Evolutionary conservation across 371 early-diverging fungal species (phyloP), one percentile per base, ranked within the genome.

Genomic region (Rhizopus sp.): DNA sequence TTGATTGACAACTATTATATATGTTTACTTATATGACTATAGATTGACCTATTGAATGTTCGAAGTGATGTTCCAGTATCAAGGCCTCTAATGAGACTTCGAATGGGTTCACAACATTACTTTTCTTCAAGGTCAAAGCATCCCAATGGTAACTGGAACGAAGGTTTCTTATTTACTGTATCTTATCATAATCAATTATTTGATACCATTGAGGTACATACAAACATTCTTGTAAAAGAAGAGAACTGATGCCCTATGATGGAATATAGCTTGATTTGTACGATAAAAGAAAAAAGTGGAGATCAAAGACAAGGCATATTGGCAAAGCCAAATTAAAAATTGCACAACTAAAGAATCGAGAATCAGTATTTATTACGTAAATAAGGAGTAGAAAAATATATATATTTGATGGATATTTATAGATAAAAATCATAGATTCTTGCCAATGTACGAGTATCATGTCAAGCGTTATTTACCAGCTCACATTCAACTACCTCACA

Each of bases 391-490:
- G 33, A 49, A 10, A 13, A 8, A 41, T n/a, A 39, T 13, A 4
- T 17, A 32, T 5, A 16, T 39, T 34, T 34, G 3, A 23, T 54
- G 15, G 3, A 39, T 51, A 32, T 42, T 50, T 23, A 30, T 17
- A 34, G n/a, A 38, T 4, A 12, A 55, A 2, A 50, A 29, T 40
- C 3, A 29, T 53, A 78, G 78, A 0, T 76, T 79, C 54, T 23
- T 79, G 10, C 80, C 80, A n/a, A 73, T 79, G 72, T 76, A 79
- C 32, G 80, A 79, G 55, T 79, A 79, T 51, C 74, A 77, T 42
- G 64, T 70, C 10, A 66, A 65, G 10, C 66, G 75, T 8, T 71
- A 76, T 42, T 56, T 78, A 15, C 76, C 79, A 29, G 72, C 73
- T 4, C 75, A 75, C 57, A 75, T 75, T 33, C 73, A 71, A 54